Evolutionary conservation across 371 early-diverging fungal genomes (phyloP).

Genomic region (Entomophthora muscae): DNA sequence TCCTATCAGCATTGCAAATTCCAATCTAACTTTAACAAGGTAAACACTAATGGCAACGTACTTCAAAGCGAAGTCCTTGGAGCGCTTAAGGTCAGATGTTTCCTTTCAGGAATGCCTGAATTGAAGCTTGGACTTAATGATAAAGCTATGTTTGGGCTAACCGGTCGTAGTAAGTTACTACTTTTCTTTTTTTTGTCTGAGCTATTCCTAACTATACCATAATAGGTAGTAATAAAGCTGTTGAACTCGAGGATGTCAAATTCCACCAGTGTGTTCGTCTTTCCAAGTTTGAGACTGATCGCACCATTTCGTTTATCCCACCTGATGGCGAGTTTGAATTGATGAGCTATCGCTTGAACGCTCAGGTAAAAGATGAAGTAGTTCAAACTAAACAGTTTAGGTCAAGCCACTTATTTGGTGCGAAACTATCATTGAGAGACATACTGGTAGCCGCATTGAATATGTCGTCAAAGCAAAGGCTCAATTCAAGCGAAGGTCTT

Average conservation of each 20-base stretch:
- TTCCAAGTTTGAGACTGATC: slow-evolving; percentile 87
- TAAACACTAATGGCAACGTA: slow-evolving; percentile 88
- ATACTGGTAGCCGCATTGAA: slow-evolving; percentile 85
- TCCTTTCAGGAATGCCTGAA: slow-evolving; percentile 97
- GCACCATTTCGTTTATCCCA: slow-evolving; percentile 95
- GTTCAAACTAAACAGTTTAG: slow-evolving; percentile 10
- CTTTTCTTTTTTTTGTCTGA: too few relatives aligned
- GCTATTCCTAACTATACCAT: too few relatives aligned
- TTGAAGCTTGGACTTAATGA: slow-evolving; percentile 93
- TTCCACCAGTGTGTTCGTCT: slow-evolving; percentile 98
- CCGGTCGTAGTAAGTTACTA: slow-evolving; percentile 65
- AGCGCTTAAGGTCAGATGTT: slow-evolving; percentile 90
- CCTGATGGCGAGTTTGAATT: slow-evolving; percentile 98
- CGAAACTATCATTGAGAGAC: slow-evolving; percentile 83
- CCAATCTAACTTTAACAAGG: too few relatives aligned
- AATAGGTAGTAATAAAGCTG: slow-evolving; percentile 40
- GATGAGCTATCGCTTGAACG: slow-evolving; percentile 94
- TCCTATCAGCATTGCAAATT: too few relatives aligned
- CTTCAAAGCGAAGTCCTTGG: slow-evolving; percentile 90
- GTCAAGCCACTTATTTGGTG: slow-evolving; percentile 95
- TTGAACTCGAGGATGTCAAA: slow-evolving; percentile 98
- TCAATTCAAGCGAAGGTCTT: slow-evolving; percentile 90
- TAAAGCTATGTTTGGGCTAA: slow-evolving; percentile 93
- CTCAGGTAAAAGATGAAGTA: slow-evolving; percentile 27
- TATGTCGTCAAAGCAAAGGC: slow-evolving; percentile 92